phyloP scores from a whole-genome alignment of 345 rosid species.

The Bruguiera parviflora region DNA sequence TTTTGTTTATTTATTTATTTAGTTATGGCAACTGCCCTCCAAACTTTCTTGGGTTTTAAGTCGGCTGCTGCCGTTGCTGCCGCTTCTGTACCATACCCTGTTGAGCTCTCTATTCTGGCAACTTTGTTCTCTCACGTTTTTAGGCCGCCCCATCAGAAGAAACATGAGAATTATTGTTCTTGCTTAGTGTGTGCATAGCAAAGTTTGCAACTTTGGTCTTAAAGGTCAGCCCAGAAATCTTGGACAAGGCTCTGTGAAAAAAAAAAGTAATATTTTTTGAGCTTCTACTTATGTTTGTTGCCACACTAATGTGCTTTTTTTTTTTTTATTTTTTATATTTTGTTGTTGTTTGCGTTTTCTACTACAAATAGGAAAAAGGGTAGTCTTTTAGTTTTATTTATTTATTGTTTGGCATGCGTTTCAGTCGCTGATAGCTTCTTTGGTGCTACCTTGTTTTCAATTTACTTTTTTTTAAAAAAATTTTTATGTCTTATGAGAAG shows the following conservation, averaged over 20 bases:
- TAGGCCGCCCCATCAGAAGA: neutral
- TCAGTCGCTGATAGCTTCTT: neutral
- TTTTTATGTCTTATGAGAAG: neutral
- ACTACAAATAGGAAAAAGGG: too few species aligned
- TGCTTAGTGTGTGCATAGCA: neutral
- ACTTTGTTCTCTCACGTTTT: neutral
- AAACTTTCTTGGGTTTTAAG: too few species aligned
- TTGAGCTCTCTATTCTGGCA: too few species aligned
- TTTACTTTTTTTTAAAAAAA: neutral
- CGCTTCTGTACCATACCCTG: too few species aligned
- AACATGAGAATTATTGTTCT: neutral
- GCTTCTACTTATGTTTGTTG: neutral
- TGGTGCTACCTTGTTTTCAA: neutral
- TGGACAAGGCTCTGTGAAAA: conserved; percentile 7
- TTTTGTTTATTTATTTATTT: too few species aligned
- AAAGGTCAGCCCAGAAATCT: conserved; percentile 22
- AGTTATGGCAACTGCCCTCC: too few species aligned
- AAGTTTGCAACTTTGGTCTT: neutral
- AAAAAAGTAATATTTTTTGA: conserved; percentile 19
- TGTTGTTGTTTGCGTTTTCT: neutral
- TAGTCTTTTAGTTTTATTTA: neutral
- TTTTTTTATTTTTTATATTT: neutral
- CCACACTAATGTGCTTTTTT: neutral
- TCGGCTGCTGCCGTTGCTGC: too few species aligned
- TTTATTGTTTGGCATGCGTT: neutral